Evolutionary conservation across 768 basidiomycete species (phyloP).

Genomic region (Boletus reticulatus): DNA sequence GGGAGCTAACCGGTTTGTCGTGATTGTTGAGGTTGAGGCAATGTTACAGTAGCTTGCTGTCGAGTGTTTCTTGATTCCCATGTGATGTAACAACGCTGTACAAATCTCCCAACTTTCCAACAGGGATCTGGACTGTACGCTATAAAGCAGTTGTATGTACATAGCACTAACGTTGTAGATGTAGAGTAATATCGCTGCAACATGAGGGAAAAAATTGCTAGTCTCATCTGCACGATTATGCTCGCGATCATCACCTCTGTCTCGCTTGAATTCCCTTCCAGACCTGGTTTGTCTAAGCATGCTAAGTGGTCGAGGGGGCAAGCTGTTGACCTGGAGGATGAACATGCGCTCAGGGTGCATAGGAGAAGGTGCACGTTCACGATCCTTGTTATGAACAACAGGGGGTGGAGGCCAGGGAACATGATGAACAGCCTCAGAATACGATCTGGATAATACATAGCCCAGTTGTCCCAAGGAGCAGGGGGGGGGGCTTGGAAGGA

Average conservation of each 20-base stretch:
- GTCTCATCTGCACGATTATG: slow-evolving; percentile 20
- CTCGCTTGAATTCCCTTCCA: slow-evolving; percentile 18
- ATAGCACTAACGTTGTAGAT: too few relatives aligned
- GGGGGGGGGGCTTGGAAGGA: slow-evolving; percentile 3
- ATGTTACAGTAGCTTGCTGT: too few relatives aligned
- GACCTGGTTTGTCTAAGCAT: slow-evolving; percentile 12
- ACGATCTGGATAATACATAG: slow-evolving; percentile 4
- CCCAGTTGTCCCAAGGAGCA: slow-evolving; percentile 10
- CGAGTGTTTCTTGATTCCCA: too few relatives aligned
- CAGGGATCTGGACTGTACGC: too few relatives aligned
- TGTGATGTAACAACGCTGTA: too few relatives aligned
- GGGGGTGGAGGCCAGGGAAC: neutral
- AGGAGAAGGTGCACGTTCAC: slow-evolving; percentile 8
- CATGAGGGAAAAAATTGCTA: too few relatives aligned
- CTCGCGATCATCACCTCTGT: slow-evolving; percentile 17
- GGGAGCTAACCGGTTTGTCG: too few relatives aligned
- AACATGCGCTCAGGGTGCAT: slow-evolving; percentile 34
- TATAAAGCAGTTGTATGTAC: too few relatives aligned
- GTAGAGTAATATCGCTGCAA: too few relatives aligned
- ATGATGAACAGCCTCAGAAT: slow-evolving; percentile 1
- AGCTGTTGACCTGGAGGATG: slow-evolving; percentile 26
- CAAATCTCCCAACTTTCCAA: too few relatives aligned
- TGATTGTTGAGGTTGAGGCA: too few relatives aligned
- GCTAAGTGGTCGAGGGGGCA: slow-evolving; percentile 29
- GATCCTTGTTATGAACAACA: slow-evolving; percentile 3